These are phyloP conservation scores for Phlyctochytrium bullatum DNA, from an alignment of 192 early-diverging fungal genomes.

Conservation along the genomic window DNA sequence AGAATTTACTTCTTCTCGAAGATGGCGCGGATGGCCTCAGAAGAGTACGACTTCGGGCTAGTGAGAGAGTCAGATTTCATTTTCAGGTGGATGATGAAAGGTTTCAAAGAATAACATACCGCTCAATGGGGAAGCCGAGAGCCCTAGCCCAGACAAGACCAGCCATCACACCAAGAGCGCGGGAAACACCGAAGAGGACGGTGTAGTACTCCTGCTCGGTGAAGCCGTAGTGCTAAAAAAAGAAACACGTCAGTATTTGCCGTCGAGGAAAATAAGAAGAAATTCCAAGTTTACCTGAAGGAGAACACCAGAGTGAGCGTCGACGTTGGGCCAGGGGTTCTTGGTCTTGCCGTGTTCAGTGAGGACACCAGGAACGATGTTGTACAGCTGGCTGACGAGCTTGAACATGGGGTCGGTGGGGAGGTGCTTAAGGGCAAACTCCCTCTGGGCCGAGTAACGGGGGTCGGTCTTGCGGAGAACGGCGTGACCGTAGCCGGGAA, in stretches of 20 bases:
- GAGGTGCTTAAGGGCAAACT: slow-evolving; percentile 98
- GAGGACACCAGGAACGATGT: slow-evolving; percentile 92
- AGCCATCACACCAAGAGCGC: slow-evolving; percentile 91
- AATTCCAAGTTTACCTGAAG: slow-evolving; percentile 51
- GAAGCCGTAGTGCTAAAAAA: slow-evolving; percentile 81
- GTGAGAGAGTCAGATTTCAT: neutral
- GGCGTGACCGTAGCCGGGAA: slow-evolving; percentile 98
- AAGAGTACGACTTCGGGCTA: slow-evolving; percentile 80
- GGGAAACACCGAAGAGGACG: slow-evolving; percentile 98
- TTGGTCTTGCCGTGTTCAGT: slow-evolving; percentile 99
- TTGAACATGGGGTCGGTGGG: slow-evolving; percentile 96
- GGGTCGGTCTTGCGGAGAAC: slow-evolving; percentile 97
- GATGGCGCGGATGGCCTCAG: slow-evolving; percentile 81
- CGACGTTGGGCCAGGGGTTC: slow-evolving; percentile 99
- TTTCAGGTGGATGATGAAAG: neutral
- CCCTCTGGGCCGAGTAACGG: slow-evolving; percentile 96
- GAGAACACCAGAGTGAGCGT: slow-evolving; percentile 97
- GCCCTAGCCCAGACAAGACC: slow-evolving; percentile 98
- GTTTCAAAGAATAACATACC: slow-evolving; percentile 24
- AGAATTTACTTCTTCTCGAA: slow-evolving; percentile 57
- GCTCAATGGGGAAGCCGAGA: slow-evolving; percentile 90
- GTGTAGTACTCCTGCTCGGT: slow-evolving; percentile 99
- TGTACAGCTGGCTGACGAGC: slow-evolving; percentile 94
- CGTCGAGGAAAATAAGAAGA: neutral
- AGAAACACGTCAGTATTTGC: neutral